These are phyloP conservation scores for Cyphellophora attinorum DNA, from an alignment of 2,329 filamentous ascomycete genomes.

Conservation along the genomic window DNA sequence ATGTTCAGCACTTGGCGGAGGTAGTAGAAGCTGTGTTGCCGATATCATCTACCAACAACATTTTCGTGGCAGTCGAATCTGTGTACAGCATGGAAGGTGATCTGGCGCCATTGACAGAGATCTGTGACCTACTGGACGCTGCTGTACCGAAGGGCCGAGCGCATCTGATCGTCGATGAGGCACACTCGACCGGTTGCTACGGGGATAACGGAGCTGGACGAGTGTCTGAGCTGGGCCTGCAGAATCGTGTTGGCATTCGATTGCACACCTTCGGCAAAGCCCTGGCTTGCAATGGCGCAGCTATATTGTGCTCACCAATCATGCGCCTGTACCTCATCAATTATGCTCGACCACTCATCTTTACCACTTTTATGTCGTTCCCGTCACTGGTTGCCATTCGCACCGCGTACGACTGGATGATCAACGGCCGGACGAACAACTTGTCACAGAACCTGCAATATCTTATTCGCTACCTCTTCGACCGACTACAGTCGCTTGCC, in stretches of 20 bases:
- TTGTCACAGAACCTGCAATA: slow-evolving; percentile 36
- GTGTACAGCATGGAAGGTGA: slow-evolving; percentile 83
- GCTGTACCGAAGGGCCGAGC: slow-evolving; percentile 48
- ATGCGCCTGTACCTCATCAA: slow-evolving; percentile 61
- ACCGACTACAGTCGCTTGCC: slow-evolving; percentile 30
- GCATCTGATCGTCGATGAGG: slow-evolving; percentile 48
- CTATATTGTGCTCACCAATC: slow-evolving; percentile 52
- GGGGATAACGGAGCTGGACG: slow-evolving; percentile 40
- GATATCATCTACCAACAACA: slow-evolving; percentile 27
- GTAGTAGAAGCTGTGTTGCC: slow-evolving; percentile 20
- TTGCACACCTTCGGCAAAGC: slow-evolving; percentile 48
- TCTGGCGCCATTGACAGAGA: slow-evolving; percentile 51
- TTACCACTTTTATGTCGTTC: slow-evolving; percentile 60
- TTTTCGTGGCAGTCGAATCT: slow-evolving; percentile 61
- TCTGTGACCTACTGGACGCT: slow-evolving; percentile 49
- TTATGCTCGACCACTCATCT: slow-evolving; percentile 66
- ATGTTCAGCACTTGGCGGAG: slow-evolving; percentile 25
- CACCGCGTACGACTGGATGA: slow-evolving; percentile 49
- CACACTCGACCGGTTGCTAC: slow-evolving; percentile 43
- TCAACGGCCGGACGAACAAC: slow-evolving; percentile 38
- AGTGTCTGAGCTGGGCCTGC: slow-evolving; percentile 39
- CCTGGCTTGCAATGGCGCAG: slow-evolving; percentile 54
- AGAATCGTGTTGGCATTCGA: slow-evolving; percentile 39
- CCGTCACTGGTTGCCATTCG: slow-evolving; percentile 51
- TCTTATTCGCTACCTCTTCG: slow-evolving; percentile 37